Base-by-base conservation (phyloP, 2,329 filamentous ascomycete genomes). In the Colletotrichum endophyticum region DNA sequence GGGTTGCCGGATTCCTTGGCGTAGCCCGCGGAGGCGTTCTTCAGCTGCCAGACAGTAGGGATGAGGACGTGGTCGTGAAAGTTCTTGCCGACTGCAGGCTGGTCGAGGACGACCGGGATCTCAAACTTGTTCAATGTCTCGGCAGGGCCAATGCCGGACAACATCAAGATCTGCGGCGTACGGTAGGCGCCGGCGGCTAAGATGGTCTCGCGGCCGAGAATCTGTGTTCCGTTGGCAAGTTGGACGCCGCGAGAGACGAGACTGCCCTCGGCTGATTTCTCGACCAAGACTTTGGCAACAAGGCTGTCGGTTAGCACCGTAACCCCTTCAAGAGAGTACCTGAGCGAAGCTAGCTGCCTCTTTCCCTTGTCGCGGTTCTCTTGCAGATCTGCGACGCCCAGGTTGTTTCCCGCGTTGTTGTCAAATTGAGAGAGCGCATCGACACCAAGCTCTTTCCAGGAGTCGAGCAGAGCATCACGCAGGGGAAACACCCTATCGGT, bases 391-490 rank as follows among this genome's bases (percentile, higher is more conserved):
- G 81, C 78, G 32, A 87, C 84, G 6, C 82, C 81, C 8, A 85
- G 81, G 61, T 85, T 81, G 2, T 79, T 62, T 27, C 82, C 78
- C 64, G 79, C 39, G 73, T 83, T 82, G 56, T 82, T 78, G 70
- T 83, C 73, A 25, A 82, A 76, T 69, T 80, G 19, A 1, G 78
- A 78, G 3, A 82, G 77, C 6, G 78, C 78, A 44, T 77, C 74
- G 49, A 84, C 81, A 2, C 86, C 84, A 6, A 87, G 83, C 76
- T 88, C 86, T 16, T 80, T 78, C 86, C 87, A 89, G 2, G 86
- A 84, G 8, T 80, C 77, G n/a, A 81, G 80, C 1, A 87, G 75
- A 0, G 81, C 77, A 2, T 85, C 81, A 6, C 83, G 80, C 1
- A 89, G 80, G 0, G 84, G 85, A 61, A 87, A 88, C 2, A 75